Evolutionary conservation across 2,329 filamentous ascomycete species (phyloP), one percentile per base, ranked within the genome.

Genomic region (Ceratocystiopsis minuta): DNA sequence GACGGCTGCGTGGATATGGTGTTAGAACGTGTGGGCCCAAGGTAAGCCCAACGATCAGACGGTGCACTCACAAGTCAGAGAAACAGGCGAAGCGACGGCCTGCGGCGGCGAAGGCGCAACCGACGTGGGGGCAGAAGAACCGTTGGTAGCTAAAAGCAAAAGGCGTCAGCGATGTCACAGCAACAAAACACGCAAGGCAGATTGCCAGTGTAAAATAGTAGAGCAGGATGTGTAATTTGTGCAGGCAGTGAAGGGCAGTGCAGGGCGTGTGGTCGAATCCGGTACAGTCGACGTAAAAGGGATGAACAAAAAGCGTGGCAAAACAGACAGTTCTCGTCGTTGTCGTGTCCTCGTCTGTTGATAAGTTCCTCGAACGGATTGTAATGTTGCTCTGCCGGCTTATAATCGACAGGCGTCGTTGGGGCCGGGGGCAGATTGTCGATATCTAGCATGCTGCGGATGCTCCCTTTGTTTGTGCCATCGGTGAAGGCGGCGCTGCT

Each of bases 391-490:
- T 62, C 57, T 9, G 55, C 59, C 18, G 71, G 56, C 44, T 49
- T 65, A 13, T 20, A 12, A 36, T 17, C 10, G 34, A 17, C 10
- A 16, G 5, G 34, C 34, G 34, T 14, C 12, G 33, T 11, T 34
- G 14, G 13, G 24, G 24, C 24, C 2, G 67, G 66, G 2, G 64
- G 60, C 24, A 62, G 60, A 37, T 68, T 67, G 16, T 43, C 43
- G 13, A 72, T 57, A 37, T 68, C 63, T 16, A 72, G 58, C 69
- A 74, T 68, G 54, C 68, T 74, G 54, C 16, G 32, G 9, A 24
- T 11, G 13, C 41, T 43, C 33, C 16, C 14, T 15, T 32, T 12
- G 15, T 33, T 39, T 13, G 40, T 59, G 46, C 63, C 58, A 45
- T 55, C 57, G 20, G 51, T 45, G 24, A 53, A 44, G 13, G 55